phyloP scores from a whole-genome alignment of 164 flowering plant species.

The Paratinospora sagittata region DNA sequence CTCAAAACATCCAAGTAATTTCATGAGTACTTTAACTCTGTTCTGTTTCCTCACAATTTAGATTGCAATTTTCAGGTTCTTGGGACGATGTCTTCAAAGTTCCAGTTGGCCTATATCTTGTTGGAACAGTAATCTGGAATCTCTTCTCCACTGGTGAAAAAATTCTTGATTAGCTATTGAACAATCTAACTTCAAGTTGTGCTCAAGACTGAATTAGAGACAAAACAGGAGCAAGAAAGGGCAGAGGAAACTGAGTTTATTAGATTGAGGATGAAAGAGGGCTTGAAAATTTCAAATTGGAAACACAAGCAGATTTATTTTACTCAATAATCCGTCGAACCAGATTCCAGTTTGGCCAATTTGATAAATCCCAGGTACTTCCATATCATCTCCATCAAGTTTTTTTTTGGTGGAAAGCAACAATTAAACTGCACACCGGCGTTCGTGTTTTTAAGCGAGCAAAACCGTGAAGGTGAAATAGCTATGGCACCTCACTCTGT shows the following conservation, averaged over 20 bases:
- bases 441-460: neutral
- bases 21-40: neutral
- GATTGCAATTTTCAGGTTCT: conserved; percentile 48
- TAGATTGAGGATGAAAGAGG: neutral
- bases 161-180: conserved; percentile 47
- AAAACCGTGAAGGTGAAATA: neutral
- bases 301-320: neutral
- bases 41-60: neutral
- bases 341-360: neutral
- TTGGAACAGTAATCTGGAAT: conserved; percentile 95
- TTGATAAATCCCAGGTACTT: neutral
- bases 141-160: conserved; percentile 95
- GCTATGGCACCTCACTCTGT: neutral
- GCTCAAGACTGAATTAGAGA: too few relatives aligned
- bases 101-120: conserved; percentile 81
- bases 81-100: conserved; percentile 98
- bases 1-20: too few relatives aligned
- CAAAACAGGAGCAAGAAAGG: too few relatives aligned
- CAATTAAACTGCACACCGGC: neutral
- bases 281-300: neutral
- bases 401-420: neutral
- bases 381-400: neutral
- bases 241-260: neutral
- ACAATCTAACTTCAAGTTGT: neutral
- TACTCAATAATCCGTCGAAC: neutral